A percentile compares a stretch with the other conserved stretches of the same genome.
These are phyloP conservation scores for Rhododendron mucronatum DNA, from an alignment of 148 eudicot genomes.

Conservation along the genomic window DNA sequence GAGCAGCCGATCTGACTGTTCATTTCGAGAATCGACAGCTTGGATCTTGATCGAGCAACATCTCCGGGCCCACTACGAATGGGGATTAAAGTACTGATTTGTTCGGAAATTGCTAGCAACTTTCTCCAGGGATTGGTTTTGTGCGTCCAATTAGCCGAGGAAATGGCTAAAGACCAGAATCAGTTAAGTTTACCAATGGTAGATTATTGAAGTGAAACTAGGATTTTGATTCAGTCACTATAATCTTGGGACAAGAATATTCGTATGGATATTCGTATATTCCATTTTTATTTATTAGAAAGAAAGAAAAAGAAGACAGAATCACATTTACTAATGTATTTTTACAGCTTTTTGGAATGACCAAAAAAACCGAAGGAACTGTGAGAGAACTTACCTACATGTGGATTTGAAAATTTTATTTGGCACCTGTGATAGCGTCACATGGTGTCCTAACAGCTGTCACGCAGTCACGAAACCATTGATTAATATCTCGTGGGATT, in stretches of 20 bases:
- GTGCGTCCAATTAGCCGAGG: too few relatives aligned
- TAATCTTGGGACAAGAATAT: background rate
- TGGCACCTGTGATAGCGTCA: background rate
- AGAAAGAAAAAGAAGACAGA: background rate
- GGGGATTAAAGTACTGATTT: too few relatives aligned
- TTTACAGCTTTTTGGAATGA: background rate
- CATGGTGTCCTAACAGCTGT: background rate
- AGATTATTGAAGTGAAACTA: too few relatives aligned
- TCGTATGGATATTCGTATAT: background rate
- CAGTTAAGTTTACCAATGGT: too few relatives aligned
- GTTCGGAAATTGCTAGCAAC: too few relatives aligned
- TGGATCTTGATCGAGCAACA: too few relatives aligned
- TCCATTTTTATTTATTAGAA: background rate
- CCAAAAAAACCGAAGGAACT: background rate
- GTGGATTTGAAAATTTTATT: background rate
- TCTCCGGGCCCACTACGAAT: too few relatives aligned
- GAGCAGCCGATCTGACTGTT: too few relatives aligned
- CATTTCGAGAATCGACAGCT: too few relatives aligned
- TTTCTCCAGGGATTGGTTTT: too few relatives aligned
- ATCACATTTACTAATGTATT: background rate
- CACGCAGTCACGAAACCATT: background rate
- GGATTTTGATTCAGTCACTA: background rate
- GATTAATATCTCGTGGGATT: background rate
- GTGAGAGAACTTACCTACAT: background rate
- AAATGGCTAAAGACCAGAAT: too few relatives aligned